Base-by-base conservation (phyloP, 768 basidiomycete species). In the Mycena rebaudengoi region DNA sequence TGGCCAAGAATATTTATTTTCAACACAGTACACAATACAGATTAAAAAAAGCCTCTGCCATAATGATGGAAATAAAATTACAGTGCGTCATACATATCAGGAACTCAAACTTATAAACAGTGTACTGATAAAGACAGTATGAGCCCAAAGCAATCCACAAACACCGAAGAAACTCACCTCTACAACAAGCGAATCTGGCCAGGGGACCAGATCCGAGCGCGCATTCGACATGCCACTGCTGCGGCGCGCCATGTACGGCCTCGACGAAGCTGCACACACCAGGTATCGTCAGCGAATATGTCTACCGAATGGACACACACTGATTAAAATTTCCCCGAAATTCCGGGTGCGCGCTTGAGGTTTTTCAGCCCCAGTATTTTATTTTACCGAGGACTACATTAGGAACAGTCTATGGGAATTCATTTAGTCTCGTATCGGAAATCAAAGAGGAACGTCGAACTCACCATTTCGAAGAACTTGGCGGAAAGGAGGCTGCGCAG, bases 311-410 rank as follows among this genome's bases (percentile, higher is more conserved):
- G n/a, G n/a, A n/a, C n/a, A n/a, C 76, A 29, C 62, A 83, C 80
- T 74, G 69, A 3, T 79, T 76, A 52, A 86, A n/a, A 74, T 8
- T 63, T 55, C 20, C 85, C 85, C 16, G 79, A 78, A 16, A 66
- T 64, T 1, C 79, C 80, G 28, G 78, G 73, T 5, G 71, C 81
- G 23, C 79, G 74, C 48, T 73, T 69, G 30, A 88, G 46, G 21
- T 79, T 70, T 52, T 80, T 79, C 59, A 85, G 73, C 30, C 74
- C 74, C 59, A 88, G 81, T 40, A 89, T 79, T 7, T n/a, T n/a
- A n/a, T n/a, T n/a, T 73, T 75, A 2, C 78, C 74, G 21, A 89
- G 66, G 23, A 85, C 76, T 28, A 72, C 71, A 26, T 84, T 79
- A 4, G 80, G n/a, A n/a, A n/a, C 81, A 28, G 82, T 79, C 84